Conservation (phyloP, 768 basidiomycete species). For the Infundibulicybe gibba region DNA sequence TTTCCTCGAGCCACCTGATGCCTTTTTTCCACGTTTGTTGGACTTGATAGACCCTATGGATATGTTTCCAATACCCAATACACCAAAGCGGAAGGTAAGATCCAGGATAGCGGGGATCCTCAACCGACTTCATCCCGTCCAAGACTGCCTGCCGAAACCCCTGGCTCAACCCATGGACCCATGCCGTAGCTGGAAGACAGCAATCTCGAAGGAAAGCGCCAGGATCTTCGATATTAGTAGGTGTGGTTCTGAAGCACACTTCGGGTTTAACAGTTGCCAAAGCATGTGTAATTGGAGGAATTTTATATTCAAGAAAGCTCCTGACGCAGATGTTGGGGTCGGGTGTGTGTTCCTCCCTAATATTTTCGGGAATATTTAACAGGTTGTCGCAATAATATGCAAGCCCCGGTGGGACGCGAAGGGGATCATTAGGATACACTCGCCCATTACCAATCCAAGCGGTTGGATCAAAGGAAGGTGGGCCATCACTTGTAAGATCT, state of each 20-base stretch:
- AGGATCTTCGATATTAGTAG: no score
- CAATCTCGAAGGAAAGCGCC: not conserved
- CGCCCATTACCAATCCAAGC: not conserved
- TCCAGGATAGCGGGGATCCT: not conserved
- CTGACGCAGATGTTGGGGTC: not conserved
- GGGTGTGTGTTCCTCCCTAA: not conserved
- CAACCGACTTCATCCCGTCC: constrained; percentile 1
- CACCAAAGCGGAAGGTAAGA: constrained; percentile 1
- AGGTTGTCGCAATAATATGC: not conserved
- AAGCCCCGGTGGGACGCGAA: not conserved
- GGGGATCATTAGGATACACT: not conserved
- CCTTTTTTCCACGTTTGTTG: not conserved
- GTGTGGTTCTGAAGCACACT: not conserved
- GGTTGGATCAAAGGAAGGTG: not conserved
- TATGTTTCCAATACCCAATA: not conserved
- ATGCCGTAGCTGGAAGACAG: not conserved
- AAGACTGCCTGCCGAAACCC: constrained; percentile 2
- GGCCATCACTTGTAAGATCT: no score
- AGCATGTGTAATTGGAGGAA: not conserved
- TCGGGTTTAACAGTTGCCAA: not conserved
- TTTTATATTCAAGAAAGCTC: not conserved
- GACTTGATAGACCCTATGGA: not conserved
- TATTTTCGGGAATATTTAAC: not conserved
- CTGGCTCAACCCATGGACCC: not conserved
- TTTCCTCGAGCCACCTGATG: constrained; percentile 1